phyloP scores from a whole-genome alignment of 495 filamentous ascomycete species.

The Achaetomiella virescens region DNA sequence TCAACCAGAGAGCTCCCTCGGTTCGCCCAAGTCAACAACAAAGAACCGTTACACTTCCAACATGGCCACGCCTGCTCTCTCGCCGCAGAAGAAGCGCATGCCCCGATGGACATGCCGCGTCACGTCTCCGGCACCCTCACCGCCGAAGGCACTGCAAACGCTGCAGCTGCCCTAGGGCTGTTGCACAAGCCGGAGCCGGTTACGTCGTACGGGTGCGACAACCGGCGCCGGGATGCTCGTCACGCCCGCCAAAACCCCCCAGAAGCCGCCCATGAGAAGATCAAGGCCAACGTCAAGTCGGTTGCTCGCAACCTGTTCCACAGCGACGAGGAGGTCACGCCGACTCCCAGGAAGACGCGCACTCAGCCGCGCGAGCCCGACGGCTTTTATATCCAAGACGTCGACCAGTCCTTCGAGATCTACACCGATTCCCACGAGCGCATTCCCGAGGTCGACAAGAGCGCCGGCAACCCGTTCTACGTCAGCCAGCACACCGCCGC shows the following conservation, averaged over 20 bases:
- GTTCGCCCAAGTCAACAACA: slow-evolving; percentile 26
- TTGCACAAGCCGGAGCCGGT: background rate
- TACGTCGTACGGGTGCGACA: background rate
- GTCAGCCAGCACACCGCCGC: slow-evolving; percentile 35
- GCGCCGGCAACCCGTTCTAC: slow-evolving; percentile 69
- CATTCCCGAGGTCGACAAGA: slow-evolving; percentile 62
- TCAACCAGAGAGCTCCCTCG: slow-evolving; percentile 23
- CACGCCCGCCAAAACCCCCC: slow-evolving; percentile 86
- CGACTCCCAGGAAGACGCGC: slow-evolving; percentile 51
- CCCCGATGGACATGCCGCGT: slow-evolving; percentile 31
- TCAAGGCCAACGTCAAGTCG: slow-evolving; percentile 49
- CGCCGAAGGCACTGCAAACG: slow-evolving; percentile 28
- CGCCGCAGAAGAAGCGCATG: slow-evolving; percentile 49
- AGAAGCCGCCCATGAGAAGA: slow-evolving; percentile 54
- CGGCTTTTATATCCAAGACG: slow-evolving; percentile 52
- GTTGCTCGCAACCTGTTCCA: slow-evolving; percentile 73
- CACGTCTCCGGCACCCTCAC: slow-evolving; percentile 37
- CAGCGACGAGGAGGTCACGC: slow-evolving; percentile 51
- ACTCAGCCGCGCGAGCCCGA: slow-evolving; percentile 57
- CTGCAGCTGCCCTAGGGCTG: slow-evolving; percentile 33
- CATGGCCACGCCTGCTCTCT: slow-evolving; percentile 38
- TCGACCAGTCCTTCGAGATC: slow-evolving; percentile 62
- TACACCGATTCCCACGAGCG: slow-evolving; percentile 87
- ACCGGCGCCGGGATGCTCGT: slow-evolving; percentile 56
- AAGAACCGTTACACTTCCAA: slow-evolving; percentile 21